Evolutionary conservation across 176 grass and related monocot genomes (phyloP).

Genomic region (Eremochloa ophiuroides): DNA sequence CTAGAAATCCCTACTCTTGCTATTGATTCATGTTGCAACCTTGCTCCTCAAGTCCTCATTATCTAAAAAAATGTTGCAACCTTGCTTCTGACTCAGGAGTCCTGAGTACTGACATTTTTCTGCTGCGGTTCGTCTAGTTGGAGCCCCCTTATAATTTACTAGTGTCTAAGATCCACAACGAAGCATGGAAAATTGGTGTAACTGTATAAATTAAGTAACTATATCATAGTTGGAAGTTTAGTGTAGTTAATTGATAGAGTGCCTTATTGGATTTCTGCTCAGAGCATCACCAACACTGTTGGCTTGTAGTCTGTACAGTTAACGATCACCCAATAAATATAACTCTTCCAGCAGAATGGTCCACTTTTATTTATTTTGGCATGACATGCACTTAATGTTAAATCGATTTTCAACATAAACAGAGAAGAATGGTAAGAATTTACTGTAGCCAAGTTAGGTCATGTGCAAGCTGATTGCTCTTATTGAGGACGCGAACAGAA

Average conservation of each 20-base stretch:
- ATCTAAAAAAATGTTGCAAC: no score
- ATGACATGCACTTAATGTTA: slow-evolving; percentile 8
- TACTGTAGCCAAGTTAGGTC: slow-evolving; percentile 8
- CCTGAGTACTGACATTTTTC: neutral
- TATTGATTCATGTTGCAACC: no score
- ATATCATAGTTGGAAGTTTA: neutral
- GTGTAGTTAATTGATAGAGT: neutral
- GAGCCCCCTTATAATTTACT: neutral
- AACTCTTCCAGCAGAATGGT: neutral
- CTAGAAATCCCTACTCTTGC: no score
- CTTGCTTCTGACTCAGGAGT: neutral
- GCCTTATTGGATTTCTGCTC: neutral
- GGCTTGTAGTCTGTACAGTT: neutral
- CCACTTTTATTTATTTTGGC: neutral
- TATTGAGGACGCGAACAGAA: neutral
- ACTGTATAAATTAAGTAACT: neutral
- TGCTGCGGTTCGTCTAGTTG: neutral
- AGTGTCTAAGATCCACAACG: neutral
- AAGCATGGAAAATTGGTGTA: neutral
- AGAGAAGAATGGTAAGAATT: neutral
- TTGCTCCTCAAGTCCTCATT: no score
- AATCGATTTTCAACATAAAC: neutral
- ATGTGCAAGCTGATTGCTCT: neutral
- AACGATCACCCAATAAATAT: neutral
- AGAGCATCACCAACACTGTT: neutral